A percentile compares a stretch with the other conserved stretches of the same genome.
These are phyloP conservation scores for Vigna hirtella DNA, from an alignment of 306 rosid species.

Conservation along the genomic window DNA sequence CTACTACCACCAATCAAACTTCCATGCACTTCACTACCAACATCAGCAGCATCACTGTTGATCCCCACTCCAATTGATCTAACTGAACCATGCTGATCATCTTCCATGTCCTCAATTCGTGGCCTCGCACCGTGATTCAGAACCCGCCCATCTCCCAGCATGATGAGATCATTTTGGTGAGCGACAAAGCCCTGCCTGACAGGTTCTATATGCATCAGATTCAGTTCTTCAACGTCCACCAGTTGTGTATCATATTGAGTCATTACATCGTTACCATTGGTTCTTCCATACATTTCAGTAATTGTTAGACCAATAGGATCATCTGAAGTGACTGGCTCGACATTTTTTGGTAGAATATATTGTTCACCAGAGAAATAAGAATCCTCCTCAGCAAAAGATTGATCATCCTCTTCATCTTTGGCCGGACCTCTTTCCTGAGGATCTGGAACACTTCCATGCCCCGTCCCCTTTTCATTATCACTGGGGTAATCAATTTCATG, in stretches of 20 bases:
- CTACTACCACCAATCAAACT: conserved; percentile 87
- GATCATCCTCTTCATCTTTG: conserved; percentile 95
- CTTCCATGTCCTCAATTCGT: conserved; percentile 74
- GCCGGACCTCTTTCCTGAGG: conserved; percentile 74
- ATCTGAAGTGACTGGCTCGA: conserved; percentile 72
- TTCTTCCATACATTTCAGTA: conserved; percentile 77
- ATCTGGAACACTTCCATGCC: conserved; percentile 88
- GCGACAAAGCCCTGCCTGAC: conserved; percentile 97
- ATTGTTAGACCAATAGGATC: conserved; percentile 73
- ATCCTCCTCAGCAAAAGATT: conserved; percentile 96
- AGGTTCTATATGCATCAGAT: conserved; percentile 88
- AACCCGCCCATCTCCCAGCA: conserved; percentile 78
- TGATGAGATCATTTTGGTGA: conserved; percentile 75
- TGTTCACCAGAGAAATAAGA: conserved; percentile 94
- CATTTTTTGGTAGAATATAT: conserved; percentile 73
- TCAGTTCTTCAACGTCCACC: conserved; percentile 89
- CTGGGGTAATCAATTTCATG: conserved; percentile 99
- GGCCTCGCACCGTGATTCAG: conserved; percentile 68
- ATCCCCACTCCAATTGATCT: conserved; percentile 99
- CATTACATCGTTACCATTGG: conserved; percentile 71
- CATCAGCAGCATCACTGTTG: conserved; percentile 85
- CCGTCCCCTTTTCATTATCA: conserved; percentile 94
- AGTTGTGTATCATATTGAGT: conserved; percentile 89
- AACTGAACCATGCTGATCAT: conserved; percentile 88
- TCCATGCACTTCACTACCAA: conserved; percentile 92